These are phyloP conservation scores for Globisporangium emineosum DNA, from an alignment of 352 stramenopile genomes.

Conservation along the genomic window DNA sequence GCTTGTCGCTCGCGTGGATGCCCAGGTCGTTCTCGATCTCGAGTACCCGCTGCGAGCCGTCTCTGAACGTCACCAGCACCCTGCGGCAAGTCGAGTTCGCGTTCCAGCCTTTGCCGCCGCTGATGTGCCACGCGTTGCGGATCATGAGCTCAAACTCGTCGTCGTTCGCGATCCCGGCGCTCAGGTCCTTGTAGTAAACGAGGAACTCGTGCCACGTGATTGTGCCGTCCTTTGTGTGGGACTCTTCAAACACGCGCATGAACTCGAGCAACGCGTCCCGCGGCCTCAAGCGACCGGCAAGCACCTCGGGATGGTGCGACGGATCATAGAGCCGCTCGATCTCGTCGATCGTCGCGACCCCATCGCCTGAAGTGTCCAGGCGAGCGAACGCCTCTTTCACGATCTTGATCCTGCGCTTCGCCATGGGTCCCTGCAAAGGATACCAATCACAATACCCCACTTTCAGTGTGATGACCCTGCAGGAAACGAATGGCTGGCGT, in stretches of 20 bases:
- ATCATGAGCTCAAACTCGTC: too few relatives aligned
- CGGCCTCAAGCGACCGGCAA: conserved; percentile 51
- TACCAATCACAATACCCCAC: not conserved
- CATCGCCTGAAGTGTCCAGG: conserved; percentile 67
- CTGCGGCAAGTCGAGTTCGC: not conserved
- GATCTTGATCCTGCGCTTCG: conserved; percentile 73
- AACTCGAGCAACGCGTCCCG: conserved; percentile 80
- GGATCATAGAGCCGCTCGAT: conserved; percentile 72
- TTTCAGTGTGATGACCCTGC: not conserved
- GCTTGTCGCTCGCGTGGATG: conserved; percentile 41
- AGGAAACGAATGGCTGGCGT: not conserved
- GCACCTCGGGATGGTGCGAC: conserved; percentile 79
- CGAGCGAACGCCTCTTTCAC: conserved; percentile 82
- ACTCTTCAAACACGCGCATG: conserved; percentile 69
- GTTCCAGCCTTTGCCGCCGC: too few relatives aligned
- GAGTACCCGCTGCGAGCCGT: conserved; percentile 67
- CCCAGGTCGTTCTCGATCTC: conserved; percentile 72
- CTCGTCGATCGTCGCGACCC: conserved; percentile 62
- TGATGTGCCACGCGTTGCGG: conserved; percentile 26
- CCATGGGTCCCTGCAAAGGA: conserved; percentile 56
- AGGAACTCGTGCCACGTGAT: conserved; percentile 87
- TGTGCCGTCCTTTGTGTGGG: conserved; percentile 32
- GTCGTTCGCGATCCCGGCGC: conserved; percentile 46
- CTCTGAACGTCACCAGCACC: conserved; percentile 3
- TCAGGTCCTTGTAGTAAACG: conserved; percentile 90